phyloP scores from a whole-genome alignment of 2,329 filamentous ascomycete species.

The Alternaria arborescens region DNA sequence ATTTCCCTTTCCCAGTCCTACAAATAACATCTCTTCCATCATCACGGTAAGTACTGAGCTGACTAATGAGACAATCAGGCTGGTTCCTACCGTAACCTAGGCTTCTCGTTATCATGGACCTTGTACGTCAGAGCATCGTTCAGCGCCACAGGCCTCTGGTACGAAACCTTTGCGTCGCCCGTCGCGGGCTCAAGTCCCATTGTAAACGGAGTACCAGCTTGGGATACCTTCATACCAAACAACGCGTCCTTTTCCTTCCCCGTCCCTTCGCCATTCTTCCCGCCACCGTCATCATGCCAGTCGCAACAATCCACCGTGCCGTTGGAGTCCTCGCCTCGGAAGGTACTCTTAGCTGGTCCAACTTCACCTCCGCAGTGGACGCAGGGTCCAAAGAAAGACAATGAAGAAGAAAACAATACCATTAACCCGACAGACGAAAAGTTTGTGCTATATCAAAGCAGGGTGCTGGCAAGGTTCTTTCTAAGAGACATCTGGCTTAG shows the following conservation, averaged over 20 bases:
- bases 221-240: conserved; percentile 14
- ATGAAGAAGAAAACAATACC: background rate
- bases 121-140: conserved; percentile 20
- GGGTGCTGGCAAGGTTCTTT: conserved; percentile 19
- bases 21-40: no score
- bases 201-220: conserved; percentile 7
- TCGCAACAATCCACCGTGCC: background rate
- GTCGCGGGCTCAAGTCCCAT: conserved; percentile 13
- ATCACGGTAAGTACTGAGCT: no score
- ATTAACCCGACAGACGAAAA: conserved; percentile 13
- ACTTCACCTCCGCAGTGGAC: background rate
- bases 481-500: conserved; percentile 19
- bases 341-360: background rate
- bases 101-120: conserved; percentile 24
- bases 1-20: background rate
- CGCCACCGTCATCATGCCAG: background rate
- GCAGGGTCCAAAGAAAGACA: background rate
- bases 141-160: conserved; percentile 22
- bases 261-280: background rate
- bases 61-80: conserved; percentile 1
- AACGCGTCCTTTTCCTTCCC: background rate
- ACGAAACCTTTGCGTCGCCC: conserved; percentile 21
- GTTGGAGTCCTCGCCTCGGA: background rate
- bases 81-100: conserved; percentile 26
- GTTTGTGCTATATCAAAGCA: conserved; percentile 24